Evolutionary conservation across 441 rosid species (phyloP), one percentile per base, ranked within the genome.

Genomic region (Melastoma candidum): DNA sequence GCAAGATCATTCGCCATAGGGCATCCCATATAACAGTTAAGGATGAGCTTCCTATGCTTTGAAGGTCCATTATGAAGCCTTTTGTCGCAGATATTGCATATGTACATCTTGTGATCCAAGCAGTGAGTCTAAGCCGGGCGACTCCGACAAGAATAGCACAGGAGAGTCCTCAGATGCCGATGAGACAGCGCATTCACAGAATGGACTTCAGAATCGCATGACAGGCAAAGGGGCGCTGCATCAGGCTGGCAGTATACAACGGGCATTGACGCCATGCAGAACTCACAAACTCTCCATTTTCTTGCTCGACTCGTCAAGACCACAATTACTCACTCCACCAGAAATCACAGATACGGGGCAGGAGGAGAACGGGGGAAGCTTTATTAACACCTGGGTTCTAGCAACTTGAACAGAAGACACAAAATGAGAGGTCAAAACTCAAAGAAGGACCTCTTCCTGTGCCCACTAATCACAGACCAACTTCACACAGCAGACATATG

Each of bases 181-280:
- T 74, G 73, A 2, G 92, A 87, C 59, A 90, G 83, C 49, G 95
- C 73, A 56, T 87, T 90, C 41, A 96, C 95, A 22, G 96, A 90
- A 77, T 90, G 98, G 49, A 90, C 86, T 71, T 80, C 87, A 0
- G 85, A 76, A 64, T 90, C 96, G 57, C 98, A 87, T 13, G 84
- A 69, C 43, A 90, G 77, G 64, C 98, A 90, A 53, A 90, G 83
- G 63, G 61, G 80, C 10, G 96, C 95, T 26, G 80, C 75, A 68
- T 90, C 98, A 17, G 96, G 79, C 60, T 77, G 78, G 58, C 93
- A 90, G 63, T 85, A 85, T 61, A 83, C 81, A 17, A 83, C 69
- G 2, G 96, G 83, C 78, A 82, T 83, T 58, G 64, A 73, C 10
- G 65, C 76, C 48, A 50, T 69, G 75, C 96, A 90, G 70, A 85